Base-by-base conservation (phyloP, 2,329 filamentous ascomycete genomes). In the Fusarium napiforme region DNA sequence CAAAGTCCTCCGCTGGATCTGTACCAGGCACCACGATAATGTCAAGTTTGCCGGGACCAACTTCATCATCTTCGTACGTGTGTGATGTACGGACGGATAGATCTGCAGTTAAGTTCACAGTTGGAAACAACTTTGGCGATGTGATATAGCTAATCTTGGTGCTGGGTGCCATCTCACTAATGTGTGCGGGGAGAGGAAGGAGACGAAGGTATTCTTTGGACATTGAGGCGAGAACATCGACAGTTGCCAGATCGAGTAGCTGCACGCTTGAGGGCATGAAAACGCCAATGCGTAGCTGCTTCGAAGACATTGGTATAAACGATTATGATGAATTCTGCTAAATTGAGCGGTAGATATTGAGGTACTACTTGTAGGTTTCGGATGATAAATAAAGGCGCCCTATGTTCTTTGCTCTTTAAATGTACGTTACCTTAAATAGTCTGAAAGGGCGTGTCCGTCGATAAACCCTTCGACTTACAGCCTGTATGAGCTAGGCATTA, bases 1-100 rank as follows among this genome's bases (percentile, higher is more conserved):
- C 79, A 59, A 81, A 83, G 10, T 60, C 64, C 5, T 57, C 64
- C 0, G 28, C 37, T 1, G 86, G 87, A 56, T 88, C 83, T 28
- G 86, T 84, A 0, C 87, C 87, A 2, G 87, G 87, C 2, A 89
- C 82, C 1, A 88, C 71, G 19, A 89, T 72, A 55, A 89, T 81
- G 74, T 89, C 85, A 8, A 89, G 81, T 72, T 82, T 81, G 6
- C 87, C 87, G 0, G 87, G 85, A 21, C 83, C 83, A 10, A 89
- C 87, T 18, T 82, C 85, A 0, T 82, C 75, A 72, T 87, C 83
- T 36, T 77, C 76, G 70, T 84, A 84, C 63, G 84, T 81, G 76
- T 87, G 82, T 9, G 86, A 86, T 32, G 84, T 80, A 39, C 79
- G 73, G 46, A 87, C 67, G 7, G 67, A 73, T 47, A 83, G 71